phyloP scores from a whole-genome alignment of 176 grass and related monocot species.

The Microstegium vimineum region DNA sequence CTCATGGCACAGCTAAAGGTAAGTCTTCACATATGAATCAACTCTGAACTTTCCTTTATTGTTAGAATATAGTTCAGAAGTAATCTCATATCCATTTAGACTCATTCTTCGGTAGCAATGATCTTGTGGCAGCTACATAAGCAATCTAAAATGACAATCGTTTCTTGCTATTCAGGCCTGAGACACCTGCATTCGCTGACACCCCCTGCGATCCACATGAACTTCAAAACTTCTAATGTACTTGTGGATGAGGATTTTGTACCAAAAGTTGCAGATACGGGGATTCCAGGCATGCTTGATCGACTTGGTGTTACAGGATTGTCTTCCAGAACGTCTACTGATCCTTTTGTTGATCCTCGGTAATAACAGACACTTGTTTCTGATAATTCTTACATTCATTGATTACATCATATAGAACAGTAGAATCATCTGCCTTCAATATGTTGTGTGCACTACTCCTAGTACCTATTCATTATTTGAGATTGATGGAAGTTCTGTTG shows the following conservation, averaged over 20 bases:
- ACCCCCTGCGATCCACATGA: conserved; percentile 74
- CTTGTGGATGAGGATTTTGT: conserved; percentile 83
- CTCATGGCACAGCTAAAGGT: conserved; percentile 93
- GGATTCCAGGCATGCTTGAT: conserved; percentile 63
- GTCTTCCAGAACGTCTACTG: conserved; percentile 40
- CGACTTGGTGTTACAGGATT: conserved; percentile 48
- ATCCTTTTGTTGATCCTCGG: conserved; percentile 88
- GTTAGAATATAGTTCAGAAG: background rate
- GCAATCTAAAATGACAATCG: background rate
- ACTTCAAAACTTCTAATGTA: conserved; percentile 91
- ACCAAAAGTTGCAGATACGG: conserved; percentile 79
- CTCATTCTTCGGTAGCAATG: background rate
- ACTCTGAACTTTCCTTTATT: background rate
- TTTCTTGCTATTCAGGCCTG: conserved; percentile 56
- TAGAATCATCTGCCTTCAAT: background rate
- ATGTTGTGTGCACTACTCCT: background rate
- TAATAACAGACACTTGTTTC: conserved; percentile 33
- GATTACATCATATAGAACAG: conserved; percentile 1
- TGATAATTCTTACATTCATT: background rate
- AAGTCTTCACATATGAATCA: background rate
- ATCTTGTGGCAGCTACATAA: background rate
- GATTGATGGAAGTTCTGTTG: conserved; percentile 24
- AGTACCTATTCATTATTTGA: background rate
- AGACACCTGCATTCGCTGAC: conserved; percentile 80
- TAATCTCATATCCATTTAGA: background rate